Evolutionary conservation across 2,329 filamentous ascomycete genomes (phyloP).

Genomic region (Fusarium sp.): DNA sequence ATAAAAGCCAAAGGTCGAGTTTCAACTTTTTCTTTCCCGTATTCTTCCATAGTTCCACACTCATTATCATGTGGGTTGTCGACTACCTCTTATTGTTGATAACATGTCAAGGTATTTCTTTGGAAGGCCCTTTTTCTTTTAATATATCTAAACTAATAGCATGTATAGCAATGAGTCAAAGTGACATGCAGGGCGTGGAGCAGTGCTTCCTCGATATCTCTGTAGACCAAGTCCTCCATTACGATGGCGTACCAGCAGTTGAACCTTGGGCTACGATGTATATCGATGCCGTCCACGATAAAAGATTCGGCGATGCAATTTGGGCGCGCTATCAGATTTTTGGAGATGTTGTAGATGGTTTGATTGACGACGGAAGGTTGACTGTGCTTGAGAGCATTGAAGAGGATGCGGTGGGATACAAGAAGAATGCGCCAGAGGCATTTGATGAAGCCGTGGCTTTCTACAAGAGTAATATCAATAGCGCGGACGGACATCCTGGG

Average conservation of each 20-base stretch:
- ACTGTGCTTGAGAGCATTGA: constrained; percentile 8
- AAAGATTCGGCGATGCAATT: constrained; percentile 11
- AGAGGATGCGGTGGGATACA: constrained; percentile 31
- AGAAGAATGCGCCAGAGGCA: background rate
- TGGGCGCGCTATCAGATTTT: constrained; percentile 7
- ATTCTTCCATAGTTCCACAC: background rate
- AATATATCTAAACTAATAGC: background rate
- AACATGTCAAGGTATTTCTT: background rate
- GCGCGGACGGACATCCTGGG: background rate
- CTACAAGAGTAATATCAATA: background rate
- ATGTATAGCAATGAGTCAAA: background rate
- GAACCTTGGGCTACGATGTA: constrained; percentile 42
- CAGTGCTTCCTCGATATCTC: constrained; percentile 12
- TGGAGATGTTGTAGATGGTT: background rate
- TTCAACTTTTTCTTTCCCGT: background rate
- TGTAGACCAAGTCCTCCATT: background rate
- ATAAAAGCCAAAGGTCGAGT: background rate
- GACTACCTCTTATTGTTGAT: background rate
- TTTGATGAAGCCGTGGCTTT: constrained; percentile 1
- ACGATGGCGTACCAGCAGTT: constrained; percentile 46
- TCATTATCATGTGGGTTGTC: background rate
- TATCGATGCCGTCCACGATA: background rate
- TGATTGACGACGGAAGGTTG: background rate
- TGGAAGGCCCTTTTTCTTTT: no score
- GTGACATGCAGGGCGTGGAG: background rate